Evolutionary conservation across 768 basidiomycete species (phyloP).

Genomic region (Suillus paluster): DNA sequence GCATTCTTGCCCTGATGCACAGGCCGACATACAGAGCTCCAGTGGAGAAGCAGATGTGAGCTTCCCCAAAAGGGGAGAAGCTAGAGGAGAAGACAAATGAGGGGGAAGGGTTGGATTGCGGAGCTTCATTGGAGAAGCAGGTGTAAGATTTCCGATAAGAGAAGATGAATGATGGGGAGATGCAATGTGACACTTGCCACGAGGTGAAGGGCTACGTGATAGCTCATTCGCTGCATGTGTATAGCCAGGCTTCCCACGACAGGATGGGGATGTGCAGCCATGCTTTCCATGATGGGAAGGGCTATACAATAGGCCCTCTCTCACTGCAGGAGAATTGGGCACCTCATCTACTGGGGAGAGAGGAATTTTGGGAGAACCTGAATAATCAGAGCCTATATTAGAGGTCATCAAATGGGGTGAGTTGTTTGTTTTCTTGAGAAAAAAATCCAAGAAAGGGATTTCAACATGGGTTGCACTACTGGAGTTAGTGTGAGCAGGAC

Average conservation of each 20-base stretch:
- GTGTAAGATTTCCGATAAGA: background rate
- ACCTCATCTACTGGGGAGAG: background rate
- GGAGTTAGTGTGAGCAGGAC: no score
- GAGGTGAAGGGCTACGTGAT: no score
- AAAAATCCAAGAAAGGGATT: background rate
- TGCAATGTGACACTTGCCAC: no score
- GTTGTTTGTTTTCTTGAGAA: background rate
- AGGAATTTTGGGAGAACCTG: background rate
- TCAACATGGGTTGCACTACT: background rate
- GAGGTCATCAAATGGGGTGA: background rate
- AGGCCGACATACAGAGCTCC: no score
- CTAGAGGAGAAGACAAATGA: no score
- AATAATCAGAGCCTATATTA: background rate
- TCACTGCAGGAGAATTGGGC: background rate
- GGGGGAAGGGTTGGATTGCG: no score
- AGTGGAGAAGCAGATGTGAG: background rate
- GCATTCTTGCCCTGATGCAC: no score
- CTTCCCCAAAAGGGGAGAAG: background rate
- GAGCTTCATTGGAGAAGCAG: background rate
- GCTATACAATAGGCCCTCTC: no score
- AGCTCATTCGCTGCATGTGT: no score
- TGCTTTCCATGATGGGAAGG: background rate
- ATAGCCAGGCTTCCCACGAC: no score
- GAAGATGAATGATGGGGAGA: no score
- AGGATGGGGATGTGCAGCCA: no score